These are phyloP conservation scores for Backusella psychrophila DNA, from an alignment of 192 early-diverging fungal genomes.

Conservation along the genomic window DNA sequence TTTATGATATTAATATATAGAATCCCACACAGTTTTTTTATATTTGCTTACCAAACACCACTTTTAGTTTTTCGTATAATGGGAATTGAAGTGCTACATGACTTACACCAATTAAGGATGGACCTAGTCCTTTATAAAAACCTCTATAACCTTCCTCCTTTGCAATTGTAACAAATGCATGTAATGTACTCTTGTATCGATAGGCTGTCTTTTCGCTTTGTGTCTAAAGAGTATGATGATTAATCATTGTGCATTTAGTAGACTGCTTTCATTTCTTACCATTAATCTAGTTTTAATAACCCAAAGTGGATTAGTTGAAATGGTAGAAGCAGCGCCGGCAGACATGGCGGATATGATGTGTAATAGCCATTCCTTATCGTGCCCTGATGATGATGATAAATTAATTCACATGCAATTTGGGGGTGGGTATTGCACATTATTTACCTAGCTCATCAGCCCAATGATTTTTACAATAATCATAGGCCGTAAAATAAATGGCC, in stretches of 20 bases:
- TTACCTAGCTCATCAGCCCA: slow-evolving; percentile 9
- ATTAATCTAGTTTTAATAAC: slow-evolving; percentile 90
- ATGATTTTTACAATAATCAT: slow-evolving; percentile 71
- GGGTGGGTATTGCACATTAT: neutral
- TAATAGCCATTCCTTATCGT: slow-evolving; percentile 54
- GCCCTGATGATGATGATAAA: slow-evolving; percentile 15
- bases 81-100: slow-evolving; percentile 97
- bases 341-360: slow-evolving; percentile 82
- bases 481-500: slow-evolving; percentile 91
- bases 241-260: too few species aligned
- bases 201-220: slow-evolving; percentile 76
- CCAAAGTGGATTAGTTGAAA: slow-evolving; percentile 88
- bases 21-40: neutral
- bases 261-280: slow-evolving; percentile 38
- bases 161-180: slow-evolving; percentile 83
- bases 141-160: slow-evolving; percentile 74
- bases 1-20: neutral
- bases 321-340: slow-evolving; percentile 79
- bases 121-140: slow-evolving; percentile 93
- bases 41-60: slow-evolving; percentile 51
- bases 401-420: neutral
- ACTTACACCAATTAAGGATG: slow-evolving; percentile 85
- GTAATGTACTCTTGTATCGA: slow-evolving; percentile 75
- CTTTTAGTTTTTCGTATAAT: slow-evolving; percentile 89
- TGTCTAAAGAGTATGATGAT: slow-evolving; percentile 44